Evolutionary conservation across 2,329 filamentous ascomycete species (phyloP), one percentile per base, ranked within the genome.

Genomic region (Byssochlamys sp.): DNA sequence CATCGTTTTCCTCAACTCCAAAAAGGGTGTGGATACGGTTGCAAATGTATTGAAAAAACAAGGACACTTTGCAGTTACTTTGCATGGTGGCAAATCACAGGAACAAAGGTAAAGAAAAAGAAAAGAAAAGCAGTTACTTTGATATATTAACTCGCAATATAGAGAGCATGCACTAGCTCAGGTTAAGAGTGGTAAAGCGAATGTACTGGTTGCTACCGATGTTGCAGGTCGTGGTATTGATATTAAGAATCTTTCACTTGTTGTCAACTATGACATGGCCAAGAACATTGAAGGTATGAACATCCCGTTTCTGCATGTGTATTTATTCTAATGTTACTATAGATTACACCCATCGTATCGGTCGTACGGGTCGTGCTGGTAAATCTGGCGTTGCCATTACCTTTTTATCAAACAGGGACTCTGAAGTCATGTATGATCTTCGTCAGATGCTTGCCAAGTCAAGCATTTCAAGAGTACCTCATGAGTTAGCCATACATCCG

Each of bases 1-100:
- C 73, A 99, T 99, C 67, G 91, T 99, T 62, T 99, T 99, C 72
- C 94, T 99, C 83, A 99, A 99, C 75, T 96, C 97, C 84, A 97
- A 97, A 77, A 89, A 91, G 66, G 97, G 97, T 78, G 97, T 92
- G 78, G 94, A 99, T 72, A 89, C 90, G 59, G 88, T 99, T 53
- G 92, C 92, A 2, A 84, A 90, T 60, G 92, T 97, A 69, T 94
- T 99, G 78, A 92, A 95, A 70, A 83, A 88, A 55, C 94, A 94
- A 85, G 94, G 94, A 65, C 94, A 90, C 80, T 89, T 85, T 19
- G 84, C 88, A 6, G 91, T 95, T 66, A 96, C 92, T 0, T 78
- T 99, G 33, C 94, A 99, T 76, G 92, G 94, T 61, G 89, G 86
- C 77, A 99, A 99, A 75, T 96, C 92, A 0, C 94, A 99, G 76